Conservation (phyloP, 306 rosid genomes). For the Abrus pulchellus region DNA sequence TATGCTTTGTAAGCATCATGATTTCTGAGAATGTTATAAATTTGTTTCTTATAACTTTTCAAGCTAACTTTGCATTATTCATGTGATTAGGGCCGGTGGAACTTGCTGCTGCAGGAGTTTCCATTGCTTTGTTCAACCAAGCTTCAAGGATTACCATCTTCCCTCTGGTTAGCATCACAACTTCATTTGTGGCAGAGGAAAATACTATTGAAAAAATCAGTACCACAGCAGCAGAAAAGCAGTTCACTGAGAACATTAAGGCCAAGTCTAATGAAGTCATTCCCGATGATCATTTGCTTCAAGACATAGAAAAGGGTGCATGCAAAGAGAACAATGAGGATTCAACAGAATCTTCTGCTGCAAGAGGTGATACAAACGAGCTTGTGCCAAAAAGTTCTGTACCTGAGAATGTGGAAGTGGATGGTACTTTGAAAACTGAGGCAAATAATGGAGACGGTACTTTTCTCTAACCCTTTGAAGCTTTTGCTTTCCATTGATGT, state of each 20-base stretch:
- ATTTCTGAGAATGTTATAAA: too few species aligned
- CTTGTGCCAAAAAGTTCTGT: neutral
- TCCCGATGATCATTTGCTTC: slow-evolving; percentile 49
- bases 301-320: slow-evolving; percentile 65
- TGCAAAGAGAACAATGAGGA: slow-evolving; percentile 37
- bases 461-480: neutral
- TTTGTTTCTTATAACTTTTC: neutral
- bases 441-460: slow-evolving; percentile 53
- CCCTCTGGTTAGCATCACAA: slow-evolving; percentile 94
- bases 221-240: slow-evolving; percentile 50
- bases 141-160: slow-evolving; percentile 96
- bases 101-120: slow-evolving; percentile 94
- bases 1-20: too few species aligned
- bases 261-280: slow-evolving; percentile 49
- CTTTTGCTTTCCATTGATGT: neutral
- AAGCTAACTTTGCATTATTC: neutral
- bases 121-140: slow-evolving; percentile 93
- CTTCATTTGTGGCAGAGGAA: slow-evolving; percentile 98
- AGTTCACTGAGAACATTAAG: slow-evolving; percentile 47
- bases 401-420: slow-evolving; percentile 43
- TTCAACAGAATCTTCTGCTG: slow-evolving; percentile 39
- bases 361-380: slow-evolving; percentile 33
- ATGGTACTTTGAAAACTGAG: slow-evolving; percentile 29
- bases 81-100: slow-evolving; percentile 79
- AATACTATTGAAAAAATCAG: slow-evolving; percentile 64